These are phyloP conservation scores for Trypanosoma melophagium DNA, from an alignment of 208 protist genomes.

Conservation along the genomic window DNA sequence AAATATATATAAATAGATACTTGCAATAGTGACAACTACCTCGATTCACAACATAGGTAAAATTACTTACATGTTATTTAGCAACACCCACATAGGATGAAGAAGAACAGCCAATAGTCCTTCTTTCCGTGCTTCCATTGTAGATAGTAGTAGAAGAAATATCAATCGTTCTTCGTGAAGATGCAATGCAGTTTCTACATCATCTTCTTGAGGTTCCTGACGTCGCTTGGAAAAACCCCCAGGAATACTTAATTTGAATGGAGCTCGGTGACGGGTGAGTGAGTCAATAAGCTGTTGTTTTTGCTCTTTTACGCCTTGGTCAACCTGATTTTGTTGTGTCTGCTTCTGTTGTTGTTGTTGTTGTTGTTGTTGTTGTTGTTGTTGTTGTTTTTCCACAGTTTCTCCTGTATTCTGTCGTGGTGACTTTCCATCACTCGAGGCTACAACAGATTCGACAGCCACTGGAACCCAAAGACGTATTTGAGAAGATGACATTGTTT, in stretches of 20 bases:
- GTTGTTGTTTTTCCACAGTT: neutral
- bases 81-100: constrained; percentile 49
- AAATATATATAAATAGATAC: neutral
- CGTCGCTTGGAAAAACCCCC: constrained; percentile 4
- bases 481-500: constrained; percentile 47
- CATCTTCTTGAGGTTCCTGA: constrained; percentile 19
- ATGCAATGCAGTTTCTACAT: constrained; percentile 41
- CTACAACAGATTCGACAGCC: neutral
- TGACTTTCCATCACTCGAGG: neutral
- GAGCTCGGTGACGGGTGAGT: constrained; percentile 10
- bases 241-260: constrained; percentile 21
- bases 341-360: too few relatives aligned
- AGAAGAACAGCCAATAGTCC: constrained; percentile 69
- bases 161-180: constrained; percentile 72
- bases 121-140: constrained; percentile 79
- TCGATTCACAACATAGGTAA: neutral
- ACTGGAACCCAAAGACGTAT: constrained; percentile 18
- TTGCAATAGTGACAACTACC: neutral
- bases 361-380: neutral
- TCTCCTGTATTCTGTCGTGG: neutral
- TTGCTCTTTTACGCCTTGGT: constrained; percentile 8
- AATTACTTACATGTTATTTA: constrained; percentile 44
- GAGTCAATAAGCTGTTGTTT: constrained; percentile 20
- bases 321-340: too few relatives aligned
- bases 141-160: constrained; percentile 65